Base-by-base conservation (phyloP, 495 filamentous ascomycete species). In the Darksidea phi region DNA sequence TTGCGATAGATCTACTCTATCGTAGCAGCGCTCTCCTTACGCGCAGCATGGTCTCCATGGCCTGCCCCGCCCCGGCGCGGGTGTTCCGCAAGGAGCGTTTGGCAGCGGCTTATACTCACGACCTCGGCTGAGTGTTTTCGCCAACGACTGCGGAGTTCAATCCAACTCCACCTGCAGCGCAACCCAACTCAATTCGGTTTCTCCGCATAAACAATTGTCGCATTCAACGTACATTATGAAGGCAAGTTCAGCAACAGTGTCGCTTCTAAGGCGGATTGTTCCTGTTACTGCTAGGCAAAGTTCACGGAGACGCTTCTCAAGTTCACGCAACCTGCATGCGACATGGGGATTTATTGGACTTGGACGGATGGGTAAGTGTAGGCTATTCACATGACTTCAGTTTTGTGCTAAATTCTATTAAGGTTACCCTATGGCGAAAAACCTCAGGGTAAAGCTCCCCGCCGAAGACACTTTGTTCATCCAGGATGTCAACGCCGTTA, bases 401-500 rank as follows among this genome's bases (percentile, higher is more conserved):
- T 17, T 21, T 52, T 24, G 8, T n/a, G 32, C 47, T 64, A 18
- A 62, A 50, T 58, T 20, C 41, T 1, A 56, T 42, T 36, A 71
- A 79, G 79, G 79, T 28, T 80, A 74, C 61, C 75, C 78, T 17
- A 82, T 82, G 79, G 79, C 79, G 0, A 76, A 72, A 64, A 82
- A 80, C 60, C 74, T 82, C 0, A 74, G 77, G 38, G 57, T 64
- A 2, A 78, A 78, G 34, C 61, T 80, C 8, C 69, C 67, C 7
- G 38, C 67, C 0, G 64, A 70, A 13, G 75, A 78, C 56, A 71
- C 64, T 5, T 69, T 82, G 6, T 62, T 77, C 56, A 72, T 82
- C 46, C 73, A 76, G 57, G 79, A 82, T 61, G 72, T 82, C 43
- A 76, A 77, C 65, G 67, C 54, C 12, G 69, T 62, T 6, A 74